These are phyloP conservation scores for Epichloe coenophiala DNA, from an alignment of 2,329 filamentous ascomycete genomes.

Conservation along the genomic window DNA sequence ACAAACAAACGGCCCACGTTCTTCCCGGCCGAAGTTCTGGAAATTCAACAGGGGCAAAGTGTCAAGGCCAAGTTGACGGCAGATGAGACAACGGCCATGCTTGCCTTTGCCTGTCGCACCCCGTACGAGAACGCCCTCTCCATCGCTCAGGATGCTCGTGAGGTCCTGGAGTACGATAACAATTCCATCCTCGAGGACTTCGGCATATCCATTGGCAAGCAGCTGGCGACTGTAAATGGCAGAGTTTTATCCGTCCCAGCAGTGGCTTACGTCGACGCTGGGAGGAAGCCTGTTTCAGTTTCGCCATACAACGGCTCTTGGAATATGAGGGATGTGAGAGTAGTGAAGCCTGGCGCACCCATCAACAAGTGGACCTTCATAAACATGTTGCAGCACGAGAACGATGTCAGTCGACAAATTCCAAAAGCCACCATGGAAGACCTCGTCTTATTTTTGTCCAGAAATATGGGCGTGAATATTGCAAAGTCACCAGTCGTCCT, in stretches of 20 bases:
- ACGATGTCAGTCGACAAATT: slow-evolving; percentile 5
- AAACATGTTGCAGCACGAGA: slow-evolving; percentile 17
- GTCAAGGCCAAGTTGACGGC: slow-evolving; percentile 44
- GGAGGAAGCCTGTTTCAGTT: slow-evolving; percentile 12
- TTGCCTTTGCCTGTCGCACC: slow-evolving; percentile 54
- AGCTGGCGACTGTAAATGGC: slow-evolving; percentile 58
- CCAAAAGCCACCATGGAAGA: slow-evolving; percentile 12
- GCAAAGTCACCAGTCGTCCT: slow-evolving; percentile 8
- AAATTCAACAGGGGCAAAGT: slow-evolving; percentile 50
- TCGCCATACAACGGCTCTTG: slow-evolving; percentile 43
- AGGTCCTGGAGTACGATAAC: slow-evolving; percentile 42
- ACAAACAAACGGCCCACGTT: slow-evolving; percentile 42
- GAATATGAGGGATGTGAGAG: slow-evolving; percentile 51
- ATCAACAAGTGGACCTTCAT: slow-evolving; percentile 40
- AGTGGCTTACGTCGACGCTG: slow-evolving; percentile 39
- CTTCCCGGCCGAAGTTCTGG: slow-evolving; percentile 52
- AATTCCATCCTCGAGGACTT: slow-evolving; percentile 38
- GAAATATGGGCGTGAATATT: slow-evolving; percentile 26
- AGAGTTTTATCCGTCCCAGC: slow-evolving; percentile 50
- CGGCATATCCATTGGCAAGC: slow-evolving; percentile 45
- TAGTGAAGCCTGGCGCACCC: slow-evolving; percentile 33
- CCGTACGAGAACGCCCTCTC: slow-evolving; percentile 55
- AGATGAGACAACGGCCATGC: slow-evolving; percentile 54
- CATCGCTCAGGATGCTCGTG: slow-evolving; percentile 44
- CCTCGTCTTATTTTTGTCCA: slow-evolving; percentile 25